Conservation (phyloP, 2,329 filamentous ascomycete genomes). For the Scedosporium minutisporum region DNA sequence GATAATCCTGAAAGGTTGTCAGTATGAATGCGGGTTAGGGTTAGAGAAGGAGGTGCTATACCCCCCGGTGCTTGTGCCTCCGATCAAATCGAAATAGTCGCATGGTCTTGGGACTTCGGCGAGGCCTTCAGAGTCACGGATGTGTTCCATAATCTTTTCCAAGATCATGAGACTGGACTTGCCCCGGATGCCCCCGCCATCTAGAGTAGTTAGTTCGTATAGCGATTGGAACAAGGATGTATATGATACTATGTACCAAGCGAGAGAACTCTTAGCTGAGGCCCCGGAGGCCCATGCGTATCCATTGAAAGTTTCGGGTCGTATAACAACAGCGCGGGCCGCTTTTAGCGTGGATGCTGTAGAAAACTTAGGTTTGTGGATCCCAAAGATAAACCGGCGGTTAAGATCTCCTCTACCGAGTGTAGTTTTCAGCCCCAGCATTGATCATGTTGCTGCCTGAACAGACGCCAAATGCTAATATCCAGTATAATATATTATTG, state of each 20-base stretch:
- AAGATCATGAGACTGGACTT: slow-evolving; percentile 17
- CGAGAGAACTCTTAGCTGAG: background rate
- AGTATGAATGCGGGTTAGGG: background rate
- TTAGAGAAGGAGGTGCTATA: background rate
- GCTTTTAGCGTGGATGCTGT: background rate
- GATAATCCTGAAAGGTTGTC: background rate
- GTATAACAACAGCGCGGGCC: background rate
- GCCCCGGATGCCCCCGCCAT: slow-evolving; percentile 16
- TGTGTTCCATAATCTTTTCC: slow-evolving; percentile 14
- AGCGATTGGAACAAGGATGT: background rate
- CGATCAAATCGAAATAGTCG: slow-evolving; percentile 19
- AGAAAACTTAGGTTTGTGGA: background rate
- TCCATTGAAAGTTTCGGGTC: background rate
- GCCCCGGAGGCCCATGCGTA: background rate
- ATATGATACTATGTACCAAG: background rate
- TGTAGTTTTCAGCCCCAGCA: background rate
- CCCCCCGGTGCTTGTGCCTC: slow-evolving; percentile 20
- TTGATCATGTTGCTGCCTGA: background rate
- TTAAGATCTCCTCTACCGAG: background rate
- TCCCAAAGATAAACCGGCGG: background rate
- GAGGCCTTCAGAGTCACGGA: slow-evolving; percentile 10
- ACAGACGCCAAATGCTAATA: no score
- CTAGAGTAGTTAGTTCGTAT: background rate
- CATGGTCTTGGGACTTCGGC: slow-evolving; percentile 13
- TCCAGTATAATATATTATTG: no score